phyloP scores from a whole-genome alignment of 2,329 filamentous ascomycete species.

The Colletotrichum theobromicola region DNA sequence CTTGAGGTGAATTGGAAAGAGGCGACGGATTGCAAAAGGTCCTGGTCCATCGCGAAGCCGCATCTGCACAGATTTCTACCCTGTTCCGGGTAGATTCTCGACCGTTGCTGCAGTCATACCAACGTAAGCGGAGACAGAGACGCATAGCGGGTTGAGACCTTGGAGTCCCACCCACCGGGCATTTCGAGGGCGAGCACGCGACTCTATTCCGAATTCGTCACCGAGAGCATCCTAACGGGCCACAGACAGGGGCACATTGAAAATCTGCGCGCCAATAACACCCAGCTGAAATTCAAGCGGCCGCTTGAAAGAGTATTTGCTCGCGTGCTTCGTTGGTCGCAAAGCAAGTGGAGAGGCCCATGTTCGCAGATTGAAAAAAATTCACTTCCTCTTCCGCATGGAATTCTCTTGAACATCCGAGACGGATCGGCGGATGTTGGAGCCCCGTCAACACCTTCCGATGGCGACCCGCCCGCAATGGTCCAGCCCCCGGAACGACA shows the following conservation, averaged over 20 bases:
- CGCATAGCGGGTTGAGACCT: not conserved
- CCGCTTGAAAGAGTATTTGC: not conserved
- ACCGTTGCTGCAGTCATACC: not conserved
- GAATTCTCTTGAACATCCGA: not conserved
- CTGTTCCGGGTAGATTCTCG: not conserved
- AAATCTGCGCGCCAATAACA: not conserved
- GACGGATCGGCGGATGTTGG: not conserved
- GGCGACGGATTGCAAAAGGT: not conserved
- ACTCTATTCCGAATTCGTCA: slow-evolving; percentile 7
- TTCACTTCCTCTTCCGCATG: not conserved
- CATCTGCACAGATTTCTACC: not conserved
- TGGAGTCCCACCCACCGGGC: not conserved
- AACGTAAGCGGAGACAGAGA: not conserved
- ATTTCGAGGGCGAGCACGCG: not conserved
- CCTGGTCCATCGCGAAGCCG: not conserved
- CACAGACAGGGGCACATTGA: not conserved
- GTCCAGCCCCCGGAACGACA: not conserved
- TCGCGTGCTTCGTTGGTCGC: not conserved
- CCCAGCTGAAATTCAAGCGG: not conserved
- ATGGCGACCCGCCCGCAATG: not conserved
- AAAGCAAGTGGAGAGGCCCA: not conserved
- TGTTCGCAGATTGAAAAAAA: not conserved
- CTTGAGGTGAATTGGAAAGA: not conserved
- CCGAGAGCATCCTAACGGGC: not conserved
- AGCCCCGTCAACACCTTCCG: not conserved